phyloP scores from a whole-genome alignment of 345 rosid genomes.

The Turnera subulata region DNA sequence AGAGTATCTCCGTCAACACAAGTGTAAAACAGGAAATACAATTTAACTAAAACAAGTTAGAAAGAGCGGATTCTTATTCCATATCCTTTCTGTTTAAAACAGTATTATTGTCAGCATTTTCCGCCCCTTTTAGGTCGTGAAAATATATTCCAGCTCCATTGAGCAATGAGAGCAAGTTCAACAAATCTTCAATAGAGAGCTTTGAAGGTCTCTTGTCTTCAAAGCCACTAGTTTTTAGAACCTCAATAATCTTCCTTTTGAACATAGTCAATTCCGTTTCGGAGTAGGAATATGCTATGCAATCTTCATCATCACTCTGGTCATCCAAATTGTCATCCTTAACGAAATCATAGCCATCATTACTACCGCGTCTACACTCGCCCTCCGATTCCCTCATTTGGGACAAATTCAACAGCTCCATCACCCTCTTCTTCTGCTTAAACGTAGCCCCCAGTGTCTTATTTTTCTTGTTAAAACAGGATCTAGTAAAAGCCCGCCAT shows the following conservation, averaged over 20 bases:
- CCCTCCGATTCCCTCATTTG: constrained; percentile 4
- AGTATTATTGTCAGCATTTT: constrained; percentile 12
- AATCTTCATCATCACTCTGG: constrained; percentile 12
- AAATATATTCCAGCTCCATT: constrained; percentile 70
- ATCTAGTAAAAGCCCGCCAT: constrained; percentile 73
- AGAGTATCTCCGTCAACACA: no score
- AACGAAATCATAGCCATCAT: constrained; percentile 19
- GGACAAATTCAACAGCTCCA: constrained; percentile 49
- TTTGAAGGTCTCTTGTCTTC: constrained; percentile 82
- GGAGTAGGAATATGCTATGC: constrained; percentile 15
- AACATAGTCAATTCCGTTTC: constrained; percentile 41
- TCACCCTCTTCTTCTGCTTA: constrained; percentile 85
- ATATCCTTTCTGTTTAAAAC: no score
- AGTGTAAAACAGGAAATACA: background rate
- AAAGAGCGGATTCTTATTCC: no score
- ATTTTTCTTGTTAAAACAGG: constrained; percentile 79
- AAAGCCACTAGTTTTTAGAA: constrained; percentile 46
- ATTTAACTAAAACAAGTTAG: no score
- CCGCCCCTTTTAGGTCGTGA: constrained; percentile 29
- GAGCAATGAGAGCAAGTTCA: constrained; percentile 57
- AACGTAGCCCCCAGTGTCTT: constrained; percentile 84
- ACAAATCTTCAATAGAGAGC: constrained; percentile 53
- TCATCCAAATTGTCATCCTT: constrained; percentile 16
- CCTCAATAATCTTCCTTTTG: constrained; percentile 50
- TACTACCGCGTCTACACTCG: constrained; percentile 1